Conservation (phyloP, 305 asterid species). For the Ajuga reptans region DNA sequence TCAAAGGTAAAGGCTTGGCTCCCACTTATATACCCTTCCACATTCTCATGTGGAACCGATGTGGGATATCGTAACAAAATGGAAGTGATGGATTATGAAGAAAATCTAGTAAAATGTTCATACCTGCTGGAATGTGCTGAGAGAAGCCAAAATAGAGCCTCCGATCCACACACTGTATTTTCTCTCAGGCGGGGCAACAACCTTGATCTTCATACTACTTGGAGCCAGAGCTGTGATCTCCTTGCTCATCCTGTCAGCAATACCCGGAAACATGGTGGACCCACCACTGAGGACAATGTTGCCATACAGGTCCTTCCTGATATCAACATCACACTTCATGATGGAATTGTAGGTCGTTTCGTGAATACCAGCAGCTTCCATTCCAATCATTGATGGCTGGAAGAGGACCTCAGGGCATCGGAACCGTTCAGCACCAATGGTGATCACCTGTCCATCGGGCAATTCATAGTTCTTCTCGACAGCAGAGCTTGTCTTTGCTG, state of each 20-base stretch:
- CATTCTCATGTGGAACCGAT: no score
- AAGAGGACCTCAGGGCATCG: constrained; percentile 80
- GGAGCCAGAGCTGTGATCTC: constrained; percentile 53
- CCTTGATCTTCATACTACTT: constrained; percentile 56
- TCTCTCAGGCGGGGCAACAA: constrained; percentile 46
- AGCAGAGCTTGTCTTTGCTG: constrained; percentile 59
- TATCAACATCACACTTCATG: constrained; percentile 67
- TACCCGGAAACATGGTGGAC: constrained; percentile 46
- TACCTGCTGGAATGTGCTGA: constrained; percentile 61
- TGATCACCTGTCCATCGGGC: constrained; percentile 80
- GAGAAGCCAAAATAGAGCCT: constrained; percentile 48
- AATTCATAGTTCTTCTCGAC: constrained; percentile 76
- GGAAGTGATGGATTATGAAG: neutral
- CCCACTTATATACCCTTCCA: no score
- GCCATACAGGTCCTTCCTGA: constrained; percentile 67
- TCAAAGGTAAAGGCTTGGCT: no score
- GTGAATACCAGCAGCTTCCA: constrained; percentile 79
- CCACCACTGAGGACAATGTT: constrained; percentile 70
- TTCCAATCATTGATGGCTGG: constrained; percentile 82
- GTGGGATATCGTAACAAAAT: no score
- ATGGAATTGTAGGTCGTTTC: constrained; percentile 65
- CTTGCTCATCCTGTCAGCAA: constrained; percentile 55
- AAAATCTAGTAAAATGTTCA: neutral
- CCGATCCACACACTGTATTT: constrained; percentile 53
- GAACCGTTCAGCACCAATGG: constrained; percentile 67